Base-by-base conservation (phyloP, 352 stramenopile species). In the Pythium myriotylum region DNA sequence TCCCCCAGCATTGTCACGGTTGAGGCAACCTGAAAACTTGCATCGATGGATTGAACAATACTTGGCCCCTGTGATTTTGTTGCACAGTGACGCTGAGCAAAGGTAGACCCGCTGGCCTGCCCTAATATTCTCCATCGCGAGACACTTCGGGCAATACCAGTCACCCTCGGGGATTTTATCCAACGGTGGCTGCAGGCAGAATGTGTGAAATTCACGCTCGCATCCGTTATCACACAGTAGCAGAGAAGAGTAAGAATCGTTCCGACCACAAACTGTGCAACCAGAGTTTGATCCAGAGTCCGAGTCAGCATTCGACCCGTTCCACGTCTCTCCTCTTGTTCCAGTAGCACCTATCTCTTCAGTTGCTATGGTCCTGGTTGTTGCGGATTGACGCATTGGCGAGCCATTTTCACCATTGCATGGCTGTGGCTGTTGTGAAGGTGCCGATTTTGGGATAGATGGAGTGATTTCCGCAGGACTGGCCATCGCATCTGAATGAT, bases 211-310 rank as follows among this genome's bases (percentile, higher is more conserved):
- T 60, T 84, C 74, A 40, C 73, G 70, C 29, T 74, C 76, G 47
- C 76, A 85, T 16, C 78, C 72, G 54, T 85, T 85, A 57, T 85
- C 76, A 40, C 76, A 85, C 12, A 85, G 58, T 19, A 85, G 47
- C 12, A 82, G 59, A 43, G 74, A 74, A 16, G 72, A 66, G 23
- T 72, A 72, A 35, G 59, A 71, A 52, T 81, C 70, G 48, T 81
- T 85, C 37, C 70, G 62, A 10, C 56, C 49, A 40, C 73, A 85
- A 0, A 65, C 63, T 2, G 54, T 51, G 50, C 69, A 78, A 2
- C 69, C 70, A 3, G 56, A 24, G 4, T 46, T 37, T 13, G 59
- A 63, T 33, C 22, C 17, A 7, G 43, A 29, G 12, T 46, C 19
- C 29, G 50, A 29, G 26, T 57, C 50, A 19, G 37, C 8, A 16